Base-by-base conservation (phyloP, 192 early-diverging fungal genomes). In the Linnemannia elongata region DNA sequence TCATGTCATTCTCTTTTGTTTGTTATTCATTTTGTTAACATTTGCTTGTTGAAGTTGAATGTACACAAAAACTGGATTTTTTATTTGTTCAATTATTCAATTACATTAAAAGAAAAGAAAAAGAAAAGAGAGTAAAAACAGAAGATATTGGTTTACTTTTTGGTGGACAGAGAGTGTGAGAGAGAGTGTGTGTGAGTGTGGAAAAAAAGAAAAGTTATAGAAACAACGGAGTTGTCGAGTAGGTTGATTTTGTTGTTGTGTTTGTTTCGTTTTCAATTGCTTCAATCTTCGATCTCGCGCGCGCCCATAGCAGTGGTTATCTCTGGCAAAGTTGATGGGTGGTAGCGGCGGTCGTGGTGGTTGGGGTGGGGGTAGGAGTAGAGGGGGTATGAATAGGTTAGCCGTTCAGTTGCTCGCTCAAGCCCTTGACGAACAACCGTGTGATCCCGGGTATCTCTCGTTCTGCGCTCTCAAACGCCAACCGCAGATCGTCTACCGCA, bases 401-500 rank as follows among this genome's bases (percentile, higher is more conserved):
- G 57, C 77, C 72, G 24, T 42, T 79, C 42, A 84, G 39, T 33
- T 84, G 77, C 68, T 79, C 82, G 52, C 83, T 80, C 44, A 85
- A 55, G 24, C 83, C 83, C 30, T 80, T 80, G 78, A 85, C 74
- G 70, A 85, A 85, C 36, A 80, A 55, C 39, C 83, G 36, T 27
- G 83, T 76, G 55, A 85, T 72, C 4, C 83, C 83, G 9, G 83
- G 83, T 72, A 85, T 85, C 57, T 85, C 83, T 9, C 78, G 66
- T 38, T 85, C 83, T 49, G 83, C 83, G 54, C 80, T 69, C 69
- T 85, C 83, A 72, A 85, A 85, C 44, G 83, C 83, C 75, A 77
- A 60, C 38, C 75, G 63, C n/a, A 85, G 38, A 38, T 80, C 78
- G 15, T 85, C 83, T 6, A 85, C 63, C 17, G 69, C 78, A 76